Conservation (phyloP, 768 basidiomycete species). For the Mycena sanguinolenta region DNA sequence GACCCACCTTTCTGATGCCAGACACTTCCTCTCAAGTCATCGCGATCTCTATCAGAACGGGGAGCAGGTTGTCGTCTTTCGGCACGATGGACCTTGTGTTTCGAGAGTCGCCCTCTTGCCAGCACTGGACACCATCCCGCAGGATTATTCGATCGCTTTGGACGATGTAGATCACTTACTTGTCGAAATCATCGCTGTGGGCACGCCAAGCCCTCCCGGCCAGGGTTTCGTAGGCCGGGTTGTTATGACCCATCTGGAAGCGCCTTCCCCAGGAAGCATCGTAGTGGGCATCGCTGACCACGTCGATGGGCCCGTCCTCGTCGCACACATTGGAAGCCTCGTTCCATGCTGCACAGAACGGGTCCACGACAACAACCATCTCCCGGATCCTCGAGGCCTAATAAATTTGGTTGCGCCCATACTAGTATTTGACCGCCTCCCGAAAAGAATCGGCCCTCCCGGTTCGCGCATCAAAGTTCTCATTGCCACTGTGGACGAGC, state of each 20-base stretch:
- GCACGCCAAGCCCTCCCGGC: neutral
- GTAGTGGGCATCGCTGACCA: neutral
- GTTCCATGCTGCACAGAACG: neutral
- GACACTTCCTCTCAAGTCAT: neutral
- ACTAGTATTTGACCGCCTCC: neutral
- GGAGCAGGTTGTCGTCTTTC: conserved; percentile 4
- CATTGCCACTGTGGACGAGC: neutral
- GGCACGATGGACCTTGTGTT: neutral
- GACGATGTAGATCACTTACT: neutral
- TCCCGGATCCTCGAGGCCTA: neutral
- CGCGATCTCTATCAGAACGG: neutral
- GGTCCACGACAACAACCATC: neutral
- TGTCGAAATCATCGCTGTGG: neutral
- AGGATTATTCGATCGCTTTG: neutral
- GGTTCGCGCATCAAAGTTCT: neutral
- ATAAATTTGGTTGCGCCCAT: neutral
- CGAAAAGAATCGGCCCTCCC: neutral
- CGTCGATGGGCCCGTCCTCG: neutral
- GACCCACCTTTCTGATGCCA: neutral
- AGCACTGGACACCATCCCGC: neutral
- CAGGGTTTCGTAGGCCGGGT: neutral
- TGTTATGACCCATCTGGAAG: neutral
- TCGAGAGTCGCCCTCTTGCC: neutral
- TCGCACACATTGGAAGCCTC: neutral
- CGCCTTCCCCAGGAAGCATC: neutral